Evolutionary conservation across 225 moss, liverwort and hornwort species (phyloP).

Genomic region (Marchantia polymorpha): DNA sequence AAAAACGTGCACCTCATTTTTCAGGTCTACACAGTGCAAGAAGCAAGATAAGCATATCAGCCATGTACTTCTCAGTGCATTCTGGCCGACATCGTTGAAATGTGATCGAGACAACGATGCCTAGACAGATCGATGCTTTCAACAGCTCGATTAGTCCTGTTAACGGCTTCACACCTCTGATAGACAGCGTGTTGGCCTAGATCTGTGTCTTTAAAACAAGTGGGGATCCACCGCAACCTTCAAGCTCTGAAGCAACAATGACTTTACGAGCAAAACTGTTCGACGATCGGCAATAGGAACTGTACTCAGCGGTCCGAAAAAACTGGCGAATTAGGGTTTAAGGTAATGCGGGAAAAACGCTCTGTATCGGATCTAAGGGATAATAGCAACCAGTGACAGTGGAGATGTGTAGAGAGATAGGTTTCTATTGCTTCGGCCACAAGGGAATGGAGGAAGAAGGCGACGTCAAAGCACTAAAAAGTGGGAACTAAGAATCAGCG

Average conservation of each 20-base stretch:
- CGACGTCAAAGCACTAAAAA: background rate
- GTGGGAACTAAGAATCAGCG: background rate
- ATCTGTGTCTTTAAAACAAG: background rate
- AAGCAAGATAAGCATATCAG: background rate
- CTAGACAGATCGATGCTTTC: background rate
- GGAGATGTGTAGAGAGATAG: background rate
- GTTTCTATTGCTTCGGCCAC: too few relatives aligned
- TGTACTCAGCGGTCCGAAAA: background rate
- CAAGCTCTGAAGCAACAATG: background rate
- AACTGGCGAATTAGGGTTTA: conserved; percentile 5
- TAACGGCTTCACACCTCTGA: background rate
- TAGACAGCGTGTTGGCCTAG: background rate
- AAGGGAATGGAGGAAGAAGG: background rate
- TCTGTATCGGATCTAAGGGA: background rate
- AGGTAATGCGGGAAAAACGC: background rate
- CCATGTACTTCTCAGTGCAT: background rate
- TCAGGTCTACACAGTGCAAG: background rate
- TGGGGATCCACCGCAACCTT: background rate
- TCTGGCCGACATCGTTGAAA: background rate
- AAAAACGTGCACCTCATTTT: background rate
- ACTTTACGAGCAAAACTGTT: background rate
- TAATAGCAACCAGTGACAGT: background rate
- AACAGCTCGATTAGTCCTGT: background rate
- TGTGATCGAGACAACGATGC: background rate
- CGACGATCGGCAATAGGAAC: background rate